Evolutionary conservation across 2,329 filamentous ascomycete species (phyloP).

Genomic region (Aschersonia sp.): DNA sequence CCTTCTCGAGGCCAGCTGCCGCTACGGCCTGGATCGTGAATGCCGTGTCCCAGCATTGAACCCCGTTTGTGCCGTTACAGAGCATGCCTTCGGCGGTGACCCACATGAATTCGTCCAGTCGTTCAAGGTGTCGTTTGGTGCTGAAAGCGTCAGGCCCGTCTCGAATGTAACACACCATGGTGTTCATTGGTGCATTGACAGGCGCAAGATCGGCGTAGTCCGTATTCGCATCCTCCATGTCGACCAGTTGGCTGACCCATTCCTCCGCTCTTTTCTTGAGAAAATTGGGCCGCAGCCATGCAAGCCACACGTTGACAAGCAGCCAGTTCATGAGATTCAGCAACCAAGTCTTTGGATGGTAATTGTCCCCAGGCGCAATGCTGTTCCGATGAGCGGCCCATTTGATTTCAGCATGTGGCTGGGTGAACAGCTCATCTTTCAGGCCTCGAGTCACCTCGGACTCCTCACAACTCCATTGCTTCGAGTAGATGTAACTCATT

Average conservation of each 20-base stretch:
- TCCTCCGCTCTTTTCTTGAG: conserved; percentile 61
- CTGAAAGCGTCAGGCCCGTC: conserved; percentile 64
- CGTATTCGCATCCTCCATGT: conserved; percentile 88
- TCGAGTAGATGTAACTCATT: conserved; percentile 84
- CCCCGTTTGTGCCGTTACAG: conserved; percentile 93
- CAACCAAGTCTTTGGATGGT: conserved; percentile 80
- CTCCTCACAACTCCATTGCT: conserved; percentile 61
- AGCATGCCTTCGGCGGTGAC: conserved; percentile 86
- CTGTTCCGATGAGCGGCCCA: conserved; percentile 70
- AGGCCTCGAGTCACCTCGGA: conserved; percentile 60
- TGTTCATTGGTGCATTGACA: conserved; percentile 82
- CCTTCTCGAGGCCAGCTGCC: conserved; percentile 62
- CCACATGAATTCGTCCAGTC: conserved; percentile 79
- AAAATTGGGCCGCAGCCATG: conserved; percentile 53
- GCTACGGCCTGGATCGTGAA: conserved; percentile 76
- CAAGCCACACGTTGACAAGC: conserved; percentile 66
- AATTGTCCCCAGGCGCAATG: conserved; percentile 71
- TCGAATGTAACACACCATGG: conserved; percentile 69
- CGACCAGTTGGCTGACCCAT: conserved; percentile 69
- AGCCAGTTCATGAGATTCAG: conserved; percentile 68
- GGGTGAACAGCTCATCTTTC: conserved; percentile 67
- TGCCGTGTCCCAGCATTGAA: conserved; percentile 92
- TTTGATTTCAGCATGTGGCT: conserved; percentile 64
- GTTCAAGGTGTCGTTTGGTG: conserved; percentile 64
- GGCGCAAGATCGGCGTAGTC: conserved; percentile 76